Percentiles rank a stretch among this genome's conserved stretches.
Evolutionary conservation across 257 asterid species (phyloP).

Genomic region (Orobanche coerulescens): DNA sequence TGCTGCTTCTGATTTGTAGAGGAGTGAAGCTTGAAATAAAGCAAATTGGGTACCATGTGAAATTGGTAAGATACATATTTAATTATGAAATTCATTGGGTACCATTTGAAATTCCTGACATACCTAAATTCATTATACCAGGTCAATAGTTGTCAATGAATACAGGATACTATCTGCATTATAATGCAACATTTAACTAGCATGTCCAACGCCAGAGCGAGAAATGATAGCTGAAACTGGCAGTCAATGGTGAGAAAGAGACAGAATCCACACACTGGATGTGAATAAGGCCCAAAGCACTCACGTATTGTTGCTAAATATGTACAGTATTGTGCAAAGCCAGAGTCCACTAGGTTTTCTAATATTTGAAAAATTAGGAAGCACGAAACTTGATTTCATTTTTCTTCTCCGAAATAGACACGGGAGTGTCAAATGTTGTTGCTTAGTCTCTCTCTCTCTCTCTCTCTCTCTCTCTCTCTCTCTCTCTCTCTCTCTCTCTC

Average conservation of each 20-base stretch:
- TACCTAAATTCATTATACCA: no score
- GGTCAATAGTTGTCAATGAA: background rate
- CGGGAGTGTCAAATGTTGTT: background rate
- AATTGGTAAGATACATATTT: background rate
- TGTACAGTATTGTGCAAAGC: background rate
- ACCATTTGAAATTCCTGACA: background rate
- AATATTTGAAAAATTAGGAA: background rate
- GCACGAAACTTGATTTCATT: background rate
- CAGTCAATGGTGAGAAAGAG: background rate
- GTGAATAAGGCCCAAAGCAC: background rate
- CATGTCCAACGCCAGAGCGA: background rate
- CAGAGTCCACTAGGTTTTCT: background rate
- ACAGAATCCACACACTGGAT: background rate
- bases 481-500: no score
- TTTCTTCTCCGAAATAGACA: background rate
- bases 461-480: background rate
- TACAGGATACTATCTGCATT: background rate
- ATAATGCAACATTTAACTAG: background rate
- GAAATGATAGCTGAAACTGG: background rate
- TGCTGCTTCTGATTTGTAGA: background rate
- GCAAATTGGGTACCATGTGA: background rate
- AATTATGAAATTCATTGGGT: no score
- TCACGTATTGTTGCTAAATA: background rate
- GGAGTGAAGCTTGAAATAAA: background rate
- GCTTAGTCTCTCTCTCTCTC: background rate